Percentiles rank a stretch among this genome's conserved stretches.
phyloP scores from a whole-genome alignment of 225 moss, liverwort and hornwort species.

The Rhytidiadelphus loreus region DNA sequence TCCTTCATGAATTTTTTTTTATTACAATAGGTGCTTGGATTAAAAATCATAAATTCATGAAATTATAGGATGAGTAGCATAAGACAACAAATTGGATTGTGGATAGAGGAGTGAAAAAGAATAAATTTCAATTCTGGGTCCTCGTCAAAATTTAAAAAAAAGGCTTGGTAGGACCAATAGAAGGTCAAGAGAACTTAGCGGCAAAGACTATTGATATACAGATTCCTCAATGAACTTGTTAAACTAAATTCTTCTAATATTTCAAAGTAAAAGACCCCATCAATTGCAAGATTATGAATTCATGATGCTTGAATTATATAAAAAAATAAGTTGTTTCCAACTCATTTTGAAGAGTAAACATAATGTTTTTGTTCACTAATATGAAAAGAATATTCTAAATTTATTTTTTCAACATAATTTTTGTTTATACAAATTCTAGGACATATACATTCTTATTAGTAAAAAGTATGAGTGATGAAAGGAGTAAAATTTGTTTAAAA shows the following conservation, averaged over 20 bases:
- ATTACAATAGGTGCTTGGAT: neutral
- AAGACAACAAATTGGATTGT: neutral
- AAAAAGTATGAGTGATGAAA: no score
- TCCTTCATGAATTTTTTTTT: neutral
- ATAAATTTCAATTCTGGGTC: neutral
- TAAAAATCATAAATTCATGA: neutral
- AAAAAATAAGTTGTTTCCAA: neutral
- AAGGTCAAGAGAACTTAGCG: no score
- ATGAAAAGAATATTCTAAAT: no score
- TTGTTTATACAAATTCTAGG: no score
- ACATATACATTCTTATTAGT: no score
- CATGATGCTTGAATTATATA: neutral
- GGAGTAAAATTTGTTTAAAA: no score
- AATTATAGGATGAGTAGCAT: neutral
- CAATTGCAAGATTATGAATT: neutral
- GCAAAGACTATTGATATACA: no score
- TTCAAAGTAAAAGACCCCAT: neutral
- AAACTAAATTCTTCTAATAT: neutral
- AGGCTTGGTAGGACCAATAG: neutral
- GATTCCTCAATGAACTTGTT: no score
- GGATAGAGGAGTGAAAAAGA: accelerated
- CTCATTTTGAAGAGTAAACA: no score
- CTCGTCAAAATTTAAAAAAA: neutral
- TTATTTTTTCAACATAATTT: no score
- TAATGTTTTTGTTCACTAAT: no score